Percentiles rank a stretch among this genome's conserved stretches.
Conservation (phyloP, 352 stramenopile species). For the Halophytophthora polymorphica region DNA sequence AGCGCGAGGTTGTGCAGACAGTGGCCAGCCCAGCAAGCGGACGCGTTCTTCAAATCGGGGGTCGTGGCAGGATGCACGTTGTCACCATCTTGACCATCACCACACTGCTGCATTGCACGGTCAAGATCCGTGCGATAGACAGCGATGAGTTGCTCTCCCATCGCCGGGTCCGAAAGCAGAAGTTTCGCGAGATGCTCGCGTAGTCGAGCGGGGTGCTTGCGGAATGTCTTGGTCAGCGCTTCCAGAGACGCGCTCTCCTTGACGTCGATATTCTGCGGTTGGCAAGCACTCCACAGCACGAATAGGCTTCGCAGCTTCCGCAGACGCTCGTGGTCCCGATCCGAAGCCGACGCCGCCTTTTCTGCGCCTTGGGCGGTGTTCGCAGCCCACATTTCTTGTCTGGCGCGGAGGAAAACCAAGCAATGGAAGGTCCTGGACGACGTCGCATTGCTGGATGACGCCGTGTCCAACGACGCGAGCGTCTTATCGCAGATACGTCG, state of each 20-base stretch:
- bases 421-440: constrained; percentile 36
- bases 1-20: constrained; percentile 67
- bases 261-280: constrained; percentile 8
- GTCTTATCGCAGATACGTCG: constrained; percentile 60
- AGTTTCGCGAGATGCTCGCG: constrained; percentile 15
- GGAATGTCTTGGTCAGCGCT: constrained; percentile 30
- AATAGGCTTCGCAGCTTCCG: constrained; percentile 28
- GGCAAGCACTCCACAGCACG: constrained; percentile 35
- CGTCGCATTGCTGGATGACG: neutral
- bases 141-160: constrained; percentile 19
- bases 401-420: constrained; percentile 49
- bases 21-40: constrained; percentile 32
- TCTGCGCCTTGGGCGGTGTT: constrained; percentile 5
- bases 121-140: constrained; percentile 49
- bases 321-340: constrained; percentile 6
- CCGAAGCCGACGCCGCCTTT: neutral
- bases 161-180: constrained; percentile 19
- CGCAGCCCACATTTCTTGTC: constrained; percentile 30
- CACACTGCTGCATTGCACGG: constrained; percentile 28
- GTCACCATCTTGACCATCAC: neutral
- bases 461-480: constrained; percentile 22
- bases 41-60: neutral
- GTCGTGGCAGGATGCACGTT: too few relatives aligned
- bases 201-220: constrained; percentile 18
- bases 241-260: constrained; percentile 32